Percentiles rank a stretch among this genome's conserved stretches.
Conservation (phyloP, 2,329 filamentous ascomycete genomes). For the Gaeumannomyces tritici region DNA sequence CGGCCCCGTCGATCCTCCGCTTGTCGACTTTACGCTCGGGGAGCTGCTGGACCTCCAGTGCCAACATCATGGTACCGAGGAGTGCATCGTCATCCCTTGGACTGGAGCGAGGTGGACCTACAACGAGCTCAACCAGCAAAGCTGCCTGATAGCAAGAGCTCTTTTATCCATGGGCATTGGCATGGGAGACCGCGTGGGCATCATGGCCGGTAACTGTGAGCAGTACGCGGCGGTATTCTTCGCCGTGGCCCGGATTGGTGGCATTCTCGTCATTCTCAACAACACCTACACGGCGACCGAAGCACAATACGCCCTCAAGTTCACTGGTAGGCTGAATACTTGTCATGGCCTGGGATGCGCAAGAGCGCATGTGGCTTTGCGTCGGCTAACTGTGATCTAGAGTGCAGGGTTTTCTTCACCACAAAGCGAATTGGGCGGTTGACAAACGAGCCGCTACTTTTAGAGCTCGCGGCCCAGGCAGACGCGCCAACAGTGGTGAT, state of each 20-base stretch:
- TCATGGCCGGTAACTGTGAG: constrained; percentile 73
- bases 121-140: constrained; percentile 52
- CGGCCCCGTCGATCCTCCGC: constrained; percentile 57
- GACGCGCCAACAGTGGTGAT: constrained; percentile 46
- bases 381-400: constrained; percentile 24
- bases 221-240: constrained; percentile 74
- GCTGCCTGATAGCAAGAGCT: constrained; percentile 52
- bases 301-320: constrained; percentile 59
- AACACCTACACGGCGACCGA: constrained; percentile 73
- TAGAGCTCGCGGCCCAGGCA: constrained; percentile 36
- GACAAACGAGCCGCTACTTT: constrained; percentile 51
- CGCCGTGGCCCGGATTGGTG: constrained; percentile 56
- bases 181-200: constrained; percentile 60
- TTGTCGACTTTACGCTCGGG: constrained; percentile 62
- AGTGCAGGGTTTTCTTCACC: constrained; percentile 65
- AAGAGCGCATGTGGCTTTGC: too few relatives aligned
- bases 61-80: constrained; percentile 51
- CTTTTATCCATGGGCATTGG: constrained; percentile 57
- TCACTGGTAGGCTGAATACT: constrained; percentile 43
- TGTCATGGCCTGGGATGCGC: background rate
- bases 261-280: constrained; percentile 67
- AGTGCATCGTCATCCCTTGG: constrained; percentile 68
- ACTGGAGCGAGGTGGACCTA: constrained; percentile 68
- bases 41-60: constrained; percentile 65
- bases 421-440: constrained; percentile 58